Base-by-base conservation (phyloP, 2,329 filamentous ascomycete genomes). In the Blumeria graminis region DNA sequence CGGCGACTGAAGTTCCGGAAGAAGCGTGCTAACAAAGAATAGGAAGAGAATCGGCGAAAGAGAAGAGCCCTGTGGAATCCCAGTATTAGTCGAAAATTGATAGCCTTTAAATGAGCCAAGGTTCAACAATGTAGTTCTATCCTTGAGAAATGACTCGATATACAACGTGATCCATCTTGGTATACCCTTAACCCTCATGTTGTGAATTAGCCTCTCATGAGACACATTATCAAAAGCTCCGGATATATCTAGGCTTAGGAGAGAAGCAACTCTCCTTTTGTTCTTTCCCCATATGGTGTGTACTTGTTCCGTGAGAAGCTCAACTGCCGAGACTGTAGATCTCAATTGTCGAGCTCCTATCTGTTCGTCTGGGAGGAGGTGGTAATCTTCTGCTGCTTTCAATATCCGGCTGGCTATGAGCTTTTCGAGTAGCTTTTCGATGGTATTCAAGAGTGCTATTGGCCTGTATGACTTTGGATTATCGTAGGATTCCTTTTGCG, bases 241-340 rank as follows among this genome's bases (percentile, higher is more conserved):
- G 14, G 51, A 54, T 33, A 54, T 54, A 54, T 54, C 51, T 18
- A 38, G 34, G 34, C 51, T 54, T 4, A 54, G 34, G 14, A 54
- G 11, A n/a, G 51, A 39, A 11, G 34, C 34, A 1, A 39, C 51
- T 6, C 18, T 14, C 39, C 28, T 39, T 33, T 38, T 54, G 13
- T 38, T 18, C 3, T 22, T 22, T 11, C 14, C 51, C 14, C 34
- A 54, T 3, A 39, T 39, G 14, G 51, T 54, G 51, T 54, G 51
- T 4, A 38, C 39, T 38, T 54, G 51, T 22, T 54, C 7, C 5
- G 34, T 39, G 8, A 54, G 51, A 6, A 54, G 13, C 14, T 39
- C 51, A 5, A 38, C n/a, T 8, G 9, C 34, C 33, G 51, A 18
- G 18, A 54, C 18, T 10, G 51, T 54, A 1, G 34, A 54, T 22